phyloP scores from a whole-genome alignment of 2,329 filamentous ascomycete species.

The Diplodia seriata region DNA sequence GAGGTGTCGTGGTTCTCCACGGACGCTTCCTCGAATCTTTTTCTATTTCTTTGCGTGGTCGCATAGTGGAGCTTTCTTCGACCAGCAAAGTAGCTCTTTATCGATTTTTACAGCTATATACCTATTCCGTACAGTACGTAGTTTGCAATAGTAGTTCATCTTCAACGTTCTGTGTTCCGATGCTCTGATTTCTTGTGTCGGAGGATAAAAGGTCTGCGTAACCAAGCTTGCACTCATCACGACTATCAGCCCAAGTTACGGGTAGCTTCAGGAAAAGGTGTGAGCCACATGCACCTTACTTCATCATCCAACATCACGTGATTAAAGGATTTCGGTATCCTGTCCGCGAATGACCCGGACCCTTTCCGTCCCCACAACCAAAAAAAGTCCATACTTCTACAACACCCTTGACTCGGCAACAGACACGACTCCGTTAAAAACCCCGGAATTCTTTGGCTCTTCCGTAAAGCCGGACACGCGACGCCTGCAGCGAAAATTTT shows the following conservation, averaged over 20 bases:
- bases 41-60: slow-evolving; percentile 4
- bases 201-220: background rate
- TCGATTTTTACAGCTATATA: slow-evolving; percentile 29
- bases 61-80: background rate
- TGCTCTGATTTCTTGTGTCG: background rate
- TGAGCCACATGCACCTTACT: background rate
- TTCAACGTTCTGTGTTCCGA: background rate
- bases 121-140: slow-evolving; percentile 30
- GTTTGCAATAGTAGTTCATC: slow-evolving; percentile 28
- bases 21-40: background rate
- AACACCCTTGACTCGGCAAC: background rate
- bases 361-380: background rate
- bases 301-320: background rate
- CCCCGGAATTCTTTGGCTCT: background rate
- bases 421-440: background rate
- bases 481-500: background rate
- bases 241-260: too few relatives aligned
- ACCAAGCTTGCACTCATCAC: background rate
- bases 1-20: background rate
- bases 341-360: background rate
- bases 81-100: slow-evolving; percentile 6
- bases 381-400: background rate
- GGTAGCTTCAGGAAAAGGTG: too few relatives aligned
- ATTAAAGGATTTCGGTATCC: background rate
- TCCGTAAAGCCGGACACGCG: background rate